These are phyloP conservation scores for Calamus simplicifolius DNA, from an alignment of 176 grass and related monocot species.

Conservation along the genomic window DNA sequence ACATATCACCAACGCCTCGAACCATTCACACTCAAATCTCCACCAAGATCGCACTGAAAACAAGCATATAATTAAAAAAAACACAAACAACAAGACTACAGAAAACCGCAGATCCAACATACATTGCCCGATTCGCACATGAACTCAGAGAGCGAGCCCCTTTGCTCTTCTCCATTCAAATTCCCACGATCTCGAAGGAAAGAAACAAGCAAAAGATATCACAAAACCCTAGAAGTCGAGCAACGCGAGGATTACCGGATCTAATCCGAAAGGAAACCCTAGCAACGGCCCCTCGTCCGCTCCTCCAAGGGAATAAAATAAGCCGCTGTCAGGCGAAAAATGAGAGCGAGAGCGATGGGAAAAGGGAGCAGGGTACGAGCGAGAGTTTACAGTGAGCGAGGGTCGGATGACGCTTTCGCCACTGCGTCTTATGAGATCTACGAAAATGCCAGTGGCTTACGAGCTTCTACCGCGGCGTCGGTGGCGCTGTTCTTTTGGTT, in stretches of 20 bases:
- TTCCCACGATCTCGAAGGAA: constrained; percentile 3
- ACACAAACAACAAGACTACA: neutral
- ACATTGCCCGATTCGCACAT: constrained; percentile 17
- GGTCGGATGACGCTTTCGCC: no score
- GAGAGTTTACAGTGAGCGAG: neutral
- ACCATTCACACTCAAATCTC: constrained; percentile 24
- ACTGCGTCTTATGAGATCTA: no score
- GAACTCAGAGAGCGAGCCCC: constrained; percentile 6
- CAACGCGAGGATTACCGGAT: constrained; percentile 36
- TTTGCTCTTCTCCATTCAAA: no score
- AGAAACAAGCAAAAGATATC: constrained; percentile 6
- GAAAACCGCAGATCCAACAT: constrained; percentile 42
- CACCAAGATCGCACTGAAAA: neutral
- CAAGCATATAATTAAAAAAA: constrained; percentile 14
- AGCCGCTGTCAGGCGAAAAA: neutral
- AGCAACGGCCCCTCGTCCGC: constrained; percentile 18
- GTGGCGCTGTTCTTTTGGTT: neutral
- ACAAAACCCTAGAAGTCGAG: constrained; percentile 12
- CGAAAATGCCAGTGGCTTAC: no score
- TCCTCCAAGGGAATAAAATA: neutral
- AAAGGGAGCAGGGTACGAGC: neutral
- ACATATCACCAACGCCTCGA: no score
- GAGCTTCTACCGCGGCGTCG: no score
- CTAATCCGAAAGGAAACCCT: constrained; percentile 25
- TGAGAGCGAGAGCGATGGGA: constrained; percentile 12